Conservation (phyloP, 2,329 filamentous ascomycete genomes). For the Allantophomopsis lycopodina region DNA sequence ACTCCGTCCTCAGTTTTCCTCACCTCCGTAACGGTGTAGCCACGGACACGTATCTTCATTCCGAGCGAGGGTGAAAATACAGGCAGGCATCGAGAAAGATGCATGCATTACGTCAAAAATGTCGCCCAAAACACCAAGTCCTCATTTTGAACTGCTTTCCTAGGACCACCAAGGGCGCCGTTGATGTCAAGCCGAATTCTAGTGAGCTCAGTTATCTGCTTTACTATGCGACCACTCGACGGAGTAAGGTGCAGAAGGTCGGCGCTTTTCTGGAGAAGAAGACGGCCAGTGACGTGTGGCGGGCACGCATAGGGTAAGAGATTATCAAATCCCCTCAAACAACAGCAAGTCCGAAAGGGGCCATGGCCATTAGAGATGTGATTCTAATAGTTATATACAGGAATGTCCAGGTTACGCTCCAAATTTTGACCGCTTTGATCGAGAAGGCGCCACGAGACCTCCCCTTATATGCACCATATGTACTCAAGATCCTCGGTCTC, state of each 20-base stretch:
- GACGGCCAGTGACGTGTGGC: constrained; percentile 83
- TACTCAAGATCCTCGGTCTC: constrained; percentile 72
- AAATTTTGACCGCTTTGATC: constrained; percentile 82
- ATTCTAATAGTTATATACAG: constrained; percentile 25
- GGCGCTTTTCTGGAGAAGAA: constrained; percentile 90
- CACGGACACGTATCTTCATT: too few relatives aligned
- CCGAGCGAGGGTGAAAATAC: too few relatives aligned
- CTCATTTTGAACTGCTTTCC: constrained; percentile 95
- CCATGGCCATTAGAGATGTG: too few relatives aligned
- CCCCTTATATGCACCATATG: constrained; percentile 72
- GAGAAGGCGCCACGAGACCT: constrained; percentile 88
- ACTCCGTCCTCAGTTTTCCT: too few relatives aligned
- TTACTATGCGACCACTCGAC: constrained; percentile 89
- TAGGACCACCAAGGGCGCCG: constrained; percentile 76
- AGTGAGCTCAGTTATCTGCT: constrained; percentile 94
- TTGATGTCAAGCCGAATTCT: constrained; percentile 89
- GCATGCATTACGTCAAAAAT: constrained; percentile 53
- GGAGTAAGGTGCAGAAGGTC: constrained; percentile 93
- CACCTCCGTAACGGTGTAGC: too few relatives aligned
- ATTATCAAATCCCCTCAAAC: too few relatives aligned
- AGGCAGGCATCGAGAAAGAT: constrained; percentile 21
- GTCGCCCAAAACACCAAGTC: constrained; percentile 92
- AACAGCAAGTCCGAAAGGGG: too few relatives aligned
- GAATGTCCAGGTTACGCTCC: constrained; percentile 87
- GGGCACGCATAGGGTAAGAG: constrained; percentile 67